These are phyloP conservation scores for Diaporthe ampelina DNA, from an alignment of 2,329 filamentous ascomycete species.

Conservation along the genomic window DNA sequence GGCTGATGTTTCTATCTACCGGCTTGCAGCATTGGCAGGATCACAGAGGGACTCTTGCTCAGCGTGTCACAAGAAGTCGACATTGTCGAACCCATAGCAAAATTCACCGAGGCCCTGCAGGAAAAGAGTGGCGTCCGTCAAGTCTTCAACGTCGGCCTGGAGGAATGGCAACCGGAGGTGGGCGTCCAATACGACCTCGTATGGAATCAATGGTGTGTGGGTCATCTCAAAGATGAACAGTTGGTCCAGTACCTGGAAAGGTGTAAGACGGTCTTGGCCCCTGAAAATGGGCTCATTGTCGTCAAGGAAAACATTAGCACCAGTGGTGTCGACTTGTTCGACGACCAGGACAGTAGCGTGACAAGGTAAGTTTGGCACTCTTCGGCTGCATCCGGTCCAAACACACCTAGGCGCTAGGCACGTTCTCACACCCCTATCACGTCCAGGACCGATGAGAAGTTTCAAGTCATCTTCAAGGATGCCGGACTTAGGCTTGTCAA, in stretches of 20 bases:
- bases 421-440: conserved; percentile 31
- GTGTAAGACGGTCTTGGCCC: conserved; percentile 62
- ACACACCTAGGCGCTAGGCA: background rate
- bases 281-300: conserved; percentile 69
- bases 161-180: conserved; percentile 72
- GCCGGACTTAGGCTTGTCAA: conserved; percentile 78
- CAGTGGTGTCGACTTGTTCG: conserved; percentile 76
- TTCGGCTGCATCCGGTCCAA: conserved; percentile 7
- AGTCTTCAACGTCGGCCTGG: conserved; percentile 80
- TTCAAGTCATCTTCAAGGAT: conserved; percentile 75
- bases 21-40: conserved; percentile 77
- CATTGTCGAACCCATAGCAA: conserved; percentile 85
- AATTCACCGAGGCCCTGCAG: conserved; percentile 78
- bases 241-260: conserved; percentile 75
- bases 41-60: conserved; percentile 83
- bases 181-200: conserved; percentile 79
- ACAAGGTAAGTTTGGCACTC: conserved; percentile 67
- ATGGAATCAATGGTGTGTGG: conserved; percentile 93
- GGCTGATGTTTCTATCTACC: conserved; percentile 1
- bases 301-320: conserved; percentile 84
- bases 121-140: conserved; percentile 70
- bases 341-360: conserved; percentile 81
- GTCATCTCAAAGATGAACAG: conserved; percentile 83
- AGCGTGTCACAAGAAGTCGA: conserved; percentile 80
- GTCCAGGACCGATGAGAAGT: conserved; percentile 78